Conservation (phyloP, 2,329 filamentous ascomycete species). For the Aureobasidium sp. region DNA sequence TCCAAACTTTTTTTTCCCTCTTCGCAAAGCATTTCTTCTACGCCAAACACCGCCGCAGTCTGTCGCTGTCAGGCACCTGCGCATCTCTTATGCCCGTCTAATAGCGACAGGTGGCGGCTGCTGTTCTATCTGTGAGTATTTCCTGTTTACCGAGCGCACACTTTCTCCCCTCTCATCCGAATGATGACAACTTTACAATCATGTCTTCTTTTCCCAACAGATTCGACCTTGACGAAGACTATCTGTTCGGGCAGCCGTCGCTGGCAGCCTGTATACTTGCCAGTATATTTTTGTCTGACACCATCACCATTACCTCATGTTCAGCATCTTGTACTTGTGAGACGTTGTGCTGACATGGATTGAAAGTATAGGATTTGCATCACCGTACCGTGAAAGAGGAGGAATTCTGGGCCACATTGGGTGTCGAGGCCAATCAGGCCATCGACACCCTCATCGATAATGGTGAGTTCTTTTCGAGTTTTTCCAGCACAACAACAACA, state of each 20-base stretch:
- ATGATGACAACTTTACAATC: slow-evolving; percentile 66
- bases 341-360: slow-evolving; percentile 8
- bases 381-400: background rate
- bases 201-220: slow-evolving; percentile 81
- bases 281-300: slow-evolving; percentile 77
- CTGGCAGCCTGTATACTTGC: slow-evolving; percentile 76
- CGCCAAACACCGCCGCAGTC: background rate
- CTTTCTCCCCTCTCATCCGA: slow-evolving; percentile 27
- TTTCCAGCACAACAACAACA: background rate
- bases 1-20: background rate
- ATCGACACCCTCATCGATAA: background rate
- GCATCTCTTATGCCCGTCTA: slow-evolving; percentile 6
- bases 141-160: slow-evolving; percentile 8
- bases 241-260: slow-evolving; percentile 59
- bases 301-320: slow-evolving; percentile 20
- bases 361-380: slow-evolving; percentile 2
- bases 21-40: slow-evolving; percentile 1
- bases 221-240: slow-evolving; percentile 80
- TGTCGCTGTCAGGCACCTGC: background rate
- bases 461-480: slow-evolving; percentile 6
- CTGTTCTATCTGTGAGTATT: slow-evolving; percentile 6
- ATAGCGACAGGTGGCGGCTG: background rate
- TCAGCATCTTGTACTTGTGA: no score
- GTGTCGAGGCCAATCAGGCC: background rate
- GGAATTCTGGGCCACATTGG: background rate